Conservation (phyloP, 2,329 filamentous ascomycete genomes). For the Pyrenophora tritici-repentis region DNA sequence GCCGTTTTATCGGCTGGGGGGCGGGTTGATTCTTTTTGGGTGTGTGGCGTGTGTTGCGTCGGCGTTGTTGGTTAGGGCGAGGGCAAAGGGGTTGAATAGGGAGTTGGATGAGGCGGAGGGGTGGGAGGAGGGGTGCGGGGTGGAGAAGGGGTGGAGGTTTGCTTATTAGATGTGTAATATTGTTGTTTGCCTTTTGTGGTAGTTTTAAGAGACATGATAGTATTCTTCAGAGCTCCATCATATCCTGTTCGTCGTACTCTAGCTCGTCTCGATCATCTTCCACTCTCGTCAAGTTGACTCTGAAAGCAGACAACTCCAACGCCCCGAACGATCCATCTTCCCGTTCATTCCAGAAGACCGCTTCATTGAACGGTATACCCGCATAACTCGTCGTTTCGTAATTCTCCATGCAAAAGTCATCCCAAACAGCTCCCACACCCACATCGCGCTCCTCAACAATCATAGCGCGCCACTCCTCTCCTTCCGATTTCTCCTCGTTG, state of each 20-base stretch:
- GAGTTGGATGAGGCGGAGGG: constrained; percentile 34
- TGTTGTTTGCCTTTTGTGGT: not conserved
- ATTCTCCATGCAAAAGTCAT: constrained; percentile 47
- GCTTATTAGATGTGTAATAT: constrained; percentile 21
- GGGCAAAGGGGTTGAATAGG: constrained; percentile 34
- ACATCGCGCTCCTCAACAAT: constrained; percentile 19
- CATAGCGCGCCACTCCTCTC: constrained; percentile 45
- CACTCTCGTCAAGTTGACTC: constrained; percentile 30
- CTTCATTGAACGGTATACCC: constrained; percentile 40
- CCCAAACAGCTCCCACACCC: constrained; percentile 26
- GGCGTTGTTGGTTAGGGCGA: constrained; percentile 17
- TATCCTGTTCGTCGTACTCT: constrained; percentile 4
- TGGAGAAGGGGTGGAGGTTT: constrained; percentile 36
- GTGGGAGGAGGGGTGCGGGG: constrained; percentile 30
- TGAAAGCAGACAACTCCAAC: constrained; percentile 43
- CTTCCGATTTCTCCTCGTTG: constrained; percentile 31
- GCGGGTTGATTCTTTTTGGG: constrained; percentile 33
- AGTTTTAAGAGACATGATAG: too few relatives aligned
- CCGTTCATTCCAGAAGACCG: constrained; percentile 43
- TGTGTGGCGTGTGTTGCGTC: constrained; percentile 27
- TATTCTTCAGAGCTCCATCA: constrained; percentile 11
- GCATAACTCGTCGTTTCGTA: constrained; percentile 42
- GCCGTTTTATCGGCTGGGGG: constrained; percentile 28
- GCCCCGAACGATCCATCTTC: constrained; percentile 21
- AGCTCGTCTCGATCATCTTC: not conserved